Evolutionary conservation across 164 flowering plant species (phyloP).

Genomic region (Macadamia integrifolia): DNA sequence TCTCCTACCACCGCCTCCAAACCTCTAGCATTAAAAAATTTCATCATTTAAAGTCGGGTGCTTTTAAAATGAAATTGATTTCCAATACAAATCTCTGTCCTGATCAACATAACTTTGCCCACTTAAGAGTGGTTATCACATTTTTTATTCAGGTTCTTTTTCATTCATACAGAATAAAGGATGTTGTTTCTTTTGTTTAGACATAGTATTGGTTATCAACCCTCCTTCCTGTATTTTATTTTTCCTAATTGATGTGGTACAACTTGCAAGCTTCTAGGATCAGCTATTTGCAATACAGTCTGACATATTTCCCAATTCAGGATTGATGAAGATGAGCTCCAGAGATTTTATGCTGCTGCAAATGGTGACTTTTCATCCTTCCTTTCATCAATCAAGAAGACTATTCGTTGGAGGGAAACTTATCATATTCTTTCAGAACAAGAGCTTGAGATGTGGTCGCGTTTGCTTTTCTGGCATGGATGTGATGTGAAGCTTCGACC

Average conservation of each 20-base stretch:
- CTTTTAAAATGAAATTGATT: not conserved
- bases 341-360: constrained; percentile 63
- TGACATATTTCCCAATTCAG: constrained; percentile 41
- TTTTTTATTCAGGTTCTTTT: not conserved
- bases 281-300: not conserved
- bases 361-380: constrained; percentile 63
- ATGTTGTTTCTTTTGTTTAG: not conserved
- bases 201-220: not conserved
- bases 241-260: too few species aligned
- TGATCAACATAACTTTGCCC: not conserved
- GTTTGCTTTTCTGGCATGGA: constrained; percentile 89
- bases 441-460: constrained; percentile 78
- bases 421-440: constrained; percentile 59
- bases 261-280: not conserved
- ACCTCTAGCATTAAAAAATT: too few species aligned
- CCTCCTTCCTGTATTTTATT: not conserved
- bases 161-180: not conserved
- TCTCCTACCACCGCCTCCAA: too few species aligned
- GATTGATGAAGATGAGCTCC: constrained; percentile 72
- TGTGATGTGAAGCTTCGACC: constrained; percentile 62
- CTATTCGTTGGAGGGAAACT: constrained; percentile 86
- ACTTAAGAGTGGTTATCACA: not conserved
- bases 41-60: too few species aligned
- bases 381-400: constrained; percentile 68
- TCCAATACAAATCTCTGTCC: not conserved